Conservation (phyloP, 805 yeast species). For the Saccharomyces jurei region DNA sequence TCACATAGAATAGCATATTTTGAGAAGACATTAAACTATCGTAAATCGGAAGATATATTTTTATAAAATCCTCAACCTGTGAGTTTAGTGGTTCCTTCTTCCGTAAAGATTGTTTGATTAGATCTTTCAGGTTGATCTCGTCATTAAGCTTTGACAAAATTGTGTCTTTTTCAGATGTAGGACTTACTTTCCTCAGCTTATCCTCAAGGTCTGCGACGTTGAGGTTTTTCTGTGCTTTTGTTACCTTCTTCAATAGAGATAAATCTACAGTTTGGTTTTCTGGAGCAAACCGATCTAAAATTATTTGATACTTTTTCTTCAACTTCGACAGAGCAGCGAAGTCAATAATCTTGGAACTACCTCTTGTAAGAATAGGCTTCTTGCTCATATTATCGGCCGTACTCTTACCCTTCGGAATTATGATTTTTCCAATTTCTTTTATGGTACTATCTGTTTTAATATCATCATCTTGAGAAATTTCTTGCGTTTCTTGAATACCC, state of each 20-base stretch:
- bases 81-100: not conserved
- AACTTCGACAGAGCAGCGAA: not conserved
- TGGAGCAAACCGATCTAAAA: not conserved
- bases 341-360: not conserved
- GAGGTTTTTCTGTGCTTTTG: not conserved
- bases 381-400: not conserved
- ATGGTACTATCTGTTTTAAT: not conserved
- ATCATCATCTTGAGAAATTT: not conserved
- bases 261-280: not conserved
- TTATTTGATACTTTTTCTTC: not conserved
- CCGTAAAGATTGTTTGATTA: not conserved
- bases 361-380: not conserved
- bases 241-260: not conserved
- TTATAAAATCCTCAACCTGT: not conserved
- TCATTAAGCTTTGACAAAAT: conserved; percentile 27
- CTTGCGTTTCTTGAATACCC: not conserved
- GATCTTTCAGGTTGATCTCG: not conserved
- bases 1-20: not conserved
- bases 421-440: not conserved
- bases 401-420: not conserved
- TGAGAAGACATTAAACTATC: not conserved
- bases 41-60: not conserved
- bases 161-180: conserved; percentile 29
- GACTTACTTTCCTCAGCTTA: conserved; percentile 33
- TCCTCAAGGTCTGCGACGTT: conserved; percentile 21